Evolutionary conservation across 169 alveolate species (phyloP).

Genomic region (Plasmodium yoelii): DNA sequence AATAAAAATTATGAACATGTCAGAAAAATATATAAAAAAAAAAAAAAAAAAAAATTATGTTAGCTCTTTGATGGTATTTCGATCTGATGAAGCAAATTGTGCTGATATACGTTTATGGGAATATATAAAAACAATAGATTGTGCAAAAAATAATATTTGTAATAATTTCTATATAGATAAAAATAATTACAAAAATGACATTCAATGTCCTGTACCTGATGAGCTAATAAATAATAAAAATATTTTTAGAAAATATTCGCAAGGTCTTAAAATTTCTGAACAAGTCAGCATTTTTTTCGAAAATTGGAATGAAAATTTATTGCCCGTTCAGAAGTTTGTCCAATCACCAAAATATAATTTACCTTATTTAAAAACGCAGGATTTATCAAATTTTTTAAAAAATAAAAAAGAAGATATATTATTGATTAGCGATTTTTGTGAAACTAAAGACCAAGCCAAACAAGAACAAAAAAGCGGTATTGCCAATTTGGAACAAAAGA

Average conservation of each 20-base stretch:
- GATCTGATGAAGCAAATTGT: conserved; percentile 28
- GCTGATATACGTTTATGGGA: conserved; percentile 55
- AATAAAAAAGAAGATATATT: conserved; percentile 11
- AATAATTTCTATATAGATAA: conserved; percentile 27
- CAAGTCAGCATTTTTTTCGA: conserved; percentile 65
- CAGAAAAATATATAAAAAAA: neutral
- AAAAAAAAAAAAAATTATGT: conserved; percentile 8
- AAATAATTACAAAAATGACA: conserved; percentile 2
- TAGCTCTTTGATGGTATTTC: conserved; percentile 34
- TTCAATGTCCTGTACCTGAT: conserved; percentile 36
- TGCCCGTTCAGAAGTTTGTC: conserved; percentile 51
- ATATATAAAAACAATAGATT: conserved; percentile 23
- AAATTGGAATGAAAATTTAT: conserved; percentile 52
- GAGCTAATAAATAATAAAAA: conserved; percentile 61
- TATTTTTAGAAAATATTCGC: conserved; percentile 44
- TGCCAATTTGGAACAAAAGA: too few species aligned
- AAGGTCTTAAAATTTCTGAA: conserved; percentile 56
- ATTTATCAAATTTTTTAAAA: conserved; percentile 16
- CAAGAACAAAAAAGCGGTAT: too few species aligned
- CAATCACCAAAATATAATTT: neutral
- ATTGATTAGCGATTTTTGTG: neutral
- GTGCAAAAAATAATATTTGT: conserved; percentile 35
- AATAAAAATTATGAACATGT: conserved; percentile 1
- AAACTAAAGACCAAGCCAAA: too few species aligned
- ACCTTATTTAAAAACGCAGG: conserved; percentile 20